Conservation (phyloP, 768 basidiomycete genomes). For the Mycena rebaudengoi region DNA sequence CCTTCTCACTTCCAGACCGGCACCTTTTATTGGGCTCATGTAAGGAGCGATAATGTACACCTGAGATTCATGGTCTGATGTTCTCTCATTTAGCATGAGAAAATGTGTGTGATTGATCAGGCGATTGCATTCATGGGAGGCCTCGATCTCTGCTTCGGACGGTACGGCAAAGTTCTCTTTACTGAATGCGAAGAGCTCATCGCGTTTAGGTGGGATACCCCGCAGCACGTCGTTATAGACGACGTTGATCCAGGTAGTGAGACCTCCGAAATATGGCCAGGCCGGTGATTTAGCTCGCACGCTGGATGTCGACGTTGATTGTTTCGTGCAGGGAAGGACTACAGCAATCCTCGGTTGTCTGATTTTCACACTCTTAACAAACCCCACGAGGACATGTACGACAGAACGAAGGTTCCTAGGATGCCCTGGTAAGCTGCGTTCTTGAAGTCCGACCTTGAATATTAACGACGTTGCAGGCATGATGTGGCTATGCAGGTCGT, state of each 20-base stretch:
- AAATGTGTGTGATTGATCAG: constrained; percentile 96
- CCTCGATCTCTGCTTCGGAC: constrained; percentile 91
- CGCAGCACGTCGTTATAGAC: constrained; percentile 91
- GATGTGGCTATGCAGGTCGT: constrained; percentile 96
- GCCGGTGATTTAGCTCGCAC: constrained; percentile 46
- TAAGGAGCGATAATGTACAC: constrained; percentile 45
- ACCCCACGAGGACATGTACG: constrained; percentile 95
- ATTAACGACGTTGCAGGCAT: constrained; percentile 66
- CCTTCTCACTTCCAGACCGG: constrained; percentile 98
- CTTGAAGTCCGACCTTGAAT: neutral
- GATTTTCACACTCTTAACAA: constrained; percentile 91
- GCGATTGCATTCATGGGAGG: constrained; percentile 99
- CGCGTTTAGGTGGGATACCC: constrained; percentile 85
- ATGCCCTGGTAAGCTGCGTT: constrained; percentile 87
- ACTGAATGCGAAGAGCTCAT: constrained; percentile 9
- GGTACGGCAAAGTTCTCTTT: too few relatives aligned
- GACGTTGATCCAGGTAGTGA: constrained; percentile 73
- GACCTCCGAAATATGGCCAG: constrained; percentile 85
- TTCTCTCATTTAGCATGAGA: constrained; percentile 96
- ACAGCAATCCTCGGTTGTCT: constrained; percentile 86
- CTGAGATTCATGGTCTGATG: neutral
- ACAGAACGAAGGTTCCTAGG: constrained; percentile 85
- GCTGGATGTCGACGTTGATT: neutral
- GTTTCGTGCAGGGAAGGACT: constrained; percentile 82
- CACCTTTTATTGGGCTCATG: constrained; percentile 99